phyloP scores from a whole-genome alignment of 2,329 filamentous ascomycete genomes.

The Amylocarpus encephaloides region DNA sequence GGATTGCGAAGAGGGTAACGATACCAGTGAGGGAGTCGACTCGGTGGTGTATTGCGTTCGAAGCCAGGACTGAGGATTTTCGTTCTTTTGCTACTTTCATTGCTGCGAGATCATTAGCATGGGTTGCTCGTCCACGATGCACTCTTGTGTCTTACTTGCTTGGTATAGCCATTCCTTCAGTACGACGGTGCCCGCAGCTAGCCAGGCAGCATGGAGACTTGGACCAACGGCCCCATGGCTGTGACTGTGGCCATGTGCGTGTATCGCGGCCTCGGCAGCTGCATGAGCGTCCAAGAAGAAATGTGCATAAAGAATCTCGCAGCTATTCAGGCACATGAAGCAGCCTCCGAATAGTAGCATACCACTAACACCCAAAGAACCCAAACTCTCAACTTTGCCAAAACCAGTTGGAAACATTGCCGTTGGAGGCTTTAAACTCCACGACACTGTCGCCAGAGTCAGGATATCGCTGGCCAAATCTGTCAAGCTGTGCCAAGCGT shows the following conservation, averaged over 20 bases:
- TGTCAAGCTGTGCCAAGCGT: constrained; percentile 91
- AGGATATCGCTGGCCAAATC: constrained; percentile 93
- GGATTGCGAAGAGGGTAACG: constrained; percentile 82
- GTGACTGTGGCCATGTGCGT: constrained; percentile 59
- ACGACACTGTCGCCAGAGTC: constrained; percentile 89
- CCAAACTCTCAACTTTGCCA: constrained; percentile 95
- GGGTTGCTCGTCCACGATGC: not conserved
- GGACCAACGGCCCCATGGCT: constrained; percentile 60
- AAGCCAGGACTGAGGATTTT: constrained; percentile 91
- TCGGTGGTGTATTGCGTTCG: constrained; percentile 93
- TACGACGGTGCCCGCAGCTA: constrained; percentile 81
- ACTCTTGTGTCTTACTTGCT: constrained; percentile 58
- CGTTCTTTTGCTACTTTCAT: constrained; percentile 94
- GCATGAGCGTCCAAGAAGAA: constrained; percentile 60
- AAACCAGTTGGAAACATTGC: constrained; percentile 83
- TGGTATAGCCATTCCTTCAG: constrained; percentile 97
- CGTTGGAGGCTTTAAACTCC: constrained; percentile 80
- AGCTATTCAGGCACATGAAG: constrained; percentile 81
- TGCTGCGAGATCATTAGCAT: constrained; percentile 44
- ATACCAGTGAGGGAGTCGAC: constrained; percentile 94
- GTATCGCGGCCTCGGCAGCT: constrained; percentile 45
- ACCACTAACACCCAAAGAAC: constrained; percentile 85
- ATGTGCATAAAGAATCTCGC: constrained; percentile 63
- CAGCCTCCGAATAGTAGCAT: constrained; percentile 84
- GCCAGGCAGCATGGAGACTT: constrained; percentile 90